Base-by-base conservation (phyloP, 169 alveolate species). In the Plasmodium knowlesi region DNA sequence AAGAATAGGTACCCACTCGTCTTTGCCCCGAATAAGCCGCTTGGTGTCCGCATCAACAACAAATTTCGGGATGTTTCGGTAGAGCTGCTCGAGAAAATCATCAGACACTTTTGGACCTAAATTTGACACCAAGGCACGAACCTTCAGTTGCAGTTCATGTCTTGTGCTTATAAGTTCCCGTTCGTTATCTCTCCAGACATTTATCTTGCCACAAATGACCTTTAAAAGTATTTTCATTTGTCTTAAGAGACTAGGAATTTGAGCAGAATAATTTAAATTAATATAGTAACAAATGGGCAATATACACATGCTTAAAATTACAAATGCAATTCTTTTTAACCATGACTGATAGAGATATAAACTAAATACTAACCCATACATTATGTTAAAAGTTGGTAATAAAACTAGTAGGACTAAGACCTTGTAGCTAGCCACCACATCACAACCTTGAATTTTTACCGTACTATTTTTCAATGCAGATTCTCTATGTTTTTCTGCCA, bases 341-440 rank as follows among this genome's bases (percentile, higher is more conserved):
- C 95, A 84, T 32, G 95, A 93, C 37, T 93, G 9, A 30, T 92
- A 84, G 50, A 86, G 82, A 41, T 78, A 93, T 34, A 96, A 32
- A 61, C 98, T 98, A 76, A 97, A 95, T 41, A 97, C 30, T 57
- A 97, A 91, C 2, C 98, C 98, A 93, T 97, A 96, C 39, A 96
- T 72, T 50, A 97, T 78, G 84, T 96, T 97, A 86, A 97, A 95
- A n/a, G 96, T 86, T 25, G 99, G 99, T 30, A 97, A 94, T 25
- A 97, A 74, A 19, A 97, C 99, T 80, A 97, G 84, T 46, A 97
- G 96, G 22, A 97, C 99, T 84, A 97, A 92, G n/a, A 97, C 95
- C 95, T 97, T 97, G 95, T 97, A 97, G 72, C 98, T 97, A 19
- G 98, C 98, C 57, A 97, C 97, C 50, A 97, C 99, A 83, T 97